phyloP scores from a whole-genome alignment of 2,329 filamentous ascomycete species.

The Drechslerella stenobrocha region DNA sequence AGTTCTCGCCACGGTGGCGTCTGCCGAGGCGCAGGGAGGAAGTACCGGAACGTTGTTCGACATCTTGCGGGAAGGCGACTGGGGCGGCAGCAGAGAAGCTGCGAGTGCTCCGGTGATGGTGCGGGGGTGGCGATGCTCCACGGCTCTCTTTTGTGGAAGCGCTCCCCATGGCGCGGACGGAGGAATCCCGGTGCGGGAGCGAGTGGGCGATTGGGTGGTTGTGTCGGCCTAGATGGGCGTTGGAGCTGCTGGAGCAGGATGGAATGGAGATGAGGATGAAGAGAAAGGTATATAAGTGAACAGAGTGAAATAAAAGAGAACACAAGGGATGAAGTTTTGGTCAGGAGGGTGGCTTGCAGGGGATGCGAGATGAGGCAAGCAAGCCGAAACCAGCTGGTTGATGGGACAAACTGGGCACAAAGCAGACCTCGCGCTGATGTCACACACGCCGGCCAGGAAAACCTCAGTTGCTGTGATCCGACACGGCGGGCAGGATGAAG shows the following conservation, averaged over 20 bases:
- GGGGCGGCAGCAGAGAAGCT: constrained; percentile 49
- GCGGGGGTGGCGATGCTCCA: constrained; percentile 49
- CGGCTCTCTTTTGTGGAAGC: constrained; percentile 53
- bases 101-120: constrained; percentile 45
- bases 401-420: constrained; percentile 1
- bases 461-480: too few species aligned
- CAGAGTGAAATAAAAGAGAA: not conserved
- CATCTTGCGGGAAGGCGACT: constrained; percentile 42
- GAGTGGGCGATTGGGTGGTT: not conserved
- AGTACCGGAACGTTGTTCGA: constrained; percentile 25
- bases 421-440: constrained; percentile 1
- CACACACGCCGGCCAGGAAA: constrained; percentile 1
- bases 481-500: not conserved
- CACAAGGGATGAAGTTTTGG: not conserved
- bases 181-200: constrained; percentile 1
- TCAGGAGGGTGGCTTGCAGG: constrained; percentile 1
- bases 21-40: constrained; percentile 39
- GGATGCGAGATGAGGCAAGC: constrained; percentile 8
- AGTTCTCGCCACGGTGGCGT: constrained; percentile 45
- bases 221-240: not conserved
- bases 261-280: too few species aligned
- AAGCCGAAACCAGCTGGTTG: not conserved
- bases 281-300: too few species aligned
- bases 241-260: not conserved
- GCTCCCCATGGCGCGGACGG: constrained; percentile 50